These are phyloP conservation scores for Zygoascus bituminiphila DNA, from an alignment of 805 yeast species.

Conservation along the genomic window DNA sequence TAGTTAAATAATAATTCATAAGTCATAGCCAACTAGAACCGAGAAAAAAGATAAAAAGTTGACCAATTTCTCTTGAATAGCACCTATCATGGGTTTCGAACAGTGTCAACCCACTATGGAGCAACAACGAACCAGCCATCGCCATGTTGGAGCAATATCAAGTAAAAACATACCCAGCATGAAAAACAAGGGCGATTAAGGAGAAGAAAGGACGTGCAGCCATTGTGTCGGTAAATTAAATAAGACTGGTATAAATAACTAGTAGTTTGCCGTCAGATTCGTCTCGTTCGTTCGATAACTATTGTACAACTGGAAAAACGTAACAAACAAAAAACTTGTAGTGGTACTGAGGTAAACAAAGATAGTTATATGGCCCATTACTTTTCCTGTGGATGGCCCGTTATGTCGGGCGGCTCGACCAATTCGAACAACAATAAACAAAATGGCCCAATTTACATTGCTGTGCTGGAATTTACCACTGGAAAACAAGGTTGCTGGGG, in stretches of 20 bases:
- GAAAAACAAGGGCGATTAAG: constrained; percentile 28
- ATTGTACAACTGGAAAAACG: not conserved
- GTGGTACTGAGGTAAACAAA: not conserved
- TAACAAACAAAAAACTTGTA: not conserved
- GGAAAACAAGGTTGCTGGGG: not conserved
- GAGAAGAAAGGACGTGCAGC: constrained; percentile 26
- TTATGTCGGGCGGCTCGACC: not conserved
- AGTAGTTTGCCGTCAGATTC: not conserved
- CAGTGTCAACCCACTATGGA: not conserved
- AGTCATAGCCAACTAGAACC: not conserved
- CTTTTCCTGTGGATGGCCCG: not conserved
- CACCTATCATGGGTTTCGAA: too few species aligned
- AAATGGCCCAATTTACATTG: not conserved
- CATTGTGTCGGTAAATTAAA: constrained; percentile 5
- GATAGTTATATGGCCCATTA: not conserved
- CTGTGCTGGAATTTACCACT: not conserved
- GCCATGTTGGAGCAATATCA: constrained; percentile 1
- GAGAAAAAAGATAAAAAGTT: not conserved
- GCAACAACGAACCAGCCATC: not conserved
- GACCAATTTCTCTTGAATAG: too few species aligned
- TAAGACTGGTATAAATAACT: not conserved
- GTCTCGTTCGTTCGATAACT: not conserved
- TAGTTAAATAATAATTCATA: not conserved
- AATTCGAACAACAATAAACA: not conserved
- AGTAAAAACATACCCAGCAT: constrained; percentile 31